phyloP scores from a whole-genome alignment of 495 filamentous ascomycete species.

The Lasiosphaeriaceae sp. region DNA sequence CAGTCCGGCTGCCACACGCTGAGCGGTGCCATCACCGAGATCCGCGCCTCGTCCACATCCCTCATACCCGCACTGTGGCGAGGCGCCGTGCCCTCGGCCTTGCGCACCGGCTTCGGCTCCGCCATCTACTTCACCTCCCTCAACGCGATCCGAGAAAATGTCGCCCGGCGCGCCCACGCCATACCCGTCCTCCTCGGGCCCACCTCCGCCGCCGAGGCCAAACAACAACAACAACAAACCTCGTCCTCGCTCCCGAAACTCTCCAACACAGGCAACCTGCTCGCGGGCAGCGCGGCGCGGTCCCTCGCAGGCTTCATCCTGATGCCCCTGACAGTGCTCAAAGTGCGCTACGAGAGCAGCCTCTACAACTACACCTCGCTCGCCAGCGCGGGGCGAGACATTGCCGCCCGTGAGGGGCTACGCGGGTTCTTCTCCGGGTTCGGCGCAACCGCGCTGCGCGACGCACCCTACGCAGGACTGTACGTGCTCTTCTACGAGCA shows the following conservation, averaged over 20 bases:
- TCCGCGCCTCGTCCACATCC: conserved; percentile 52
- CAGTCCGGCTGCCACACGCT: conserved; percentile 64
- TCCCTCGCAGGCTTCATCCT: conserved; percentile 83
- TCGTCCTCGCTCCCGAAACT: conserved; percentile 81
- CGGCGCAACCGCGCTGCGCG: conserved; percentile 86
- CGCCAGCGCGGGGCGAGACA: conserved; percentile 65
- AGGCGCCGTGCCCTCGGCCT: conserved; percentile 83
- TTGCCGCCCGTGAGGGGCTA: conserved; percentile 67
- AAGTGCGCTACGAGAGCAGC: conserved; percentile 89
- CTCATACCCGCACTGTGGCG: conserved; percentile 80
- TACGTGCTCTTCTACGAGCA: conserved; percentile 97
- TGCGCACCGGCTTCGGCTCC: conserved; percentile 88
- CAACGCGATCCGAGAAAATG: conserved; percentile 71
- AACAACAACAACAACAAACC: conserved; percentile 22
- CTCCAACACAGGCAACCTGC: conserved; percentile 77
- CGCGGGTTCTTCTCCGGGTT: conserved; percentile 90
- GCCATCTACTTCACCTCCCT: conserved; percentile 92
- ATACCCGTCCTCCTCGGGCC: conserved; percentile 17
- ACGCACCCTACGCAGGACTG: conserved; percentile 91
- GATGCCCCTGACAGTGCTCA: conserved; percentile 96
- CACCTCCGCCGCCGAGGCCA: not conserved
- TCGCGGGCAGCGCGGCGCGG: conserved; percentile 77
- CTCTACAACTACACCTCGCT: conserved; percentile 83
- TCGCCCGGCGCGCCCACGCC: conserved; percentile 50
- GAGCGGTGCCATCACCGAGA: conserved; percentile 62